Evolutionary conservation across 2,329 filamentous ascomycete genomes (phyloP), one percentile per base, ranked within the genome.

Genomic region (Aspergillus flavus): DNA sequence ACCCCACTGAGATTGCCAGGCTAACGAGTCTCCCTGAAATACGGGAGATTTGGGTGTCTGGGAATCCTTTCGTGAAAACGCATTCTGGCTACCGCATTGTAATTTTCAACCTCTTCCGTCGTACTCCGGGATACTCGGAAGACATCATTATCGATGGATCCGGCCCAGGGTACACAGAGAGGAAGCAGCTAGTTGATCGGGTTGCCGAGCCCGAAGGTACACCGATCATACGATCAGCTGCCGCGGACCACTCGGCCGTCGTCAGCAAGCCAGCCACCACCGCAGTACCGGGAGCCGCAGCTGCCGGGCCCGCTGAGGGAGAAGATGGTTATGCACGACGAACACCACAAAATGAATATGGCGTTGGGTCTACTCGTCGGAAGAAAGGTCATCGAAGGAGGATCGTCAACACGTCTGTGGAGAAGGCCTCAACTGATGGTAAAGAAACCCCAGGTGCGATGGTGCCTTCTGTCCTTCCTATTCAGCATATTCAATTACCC

Each of bases 61-160:
- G 93, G 26, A 99, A 99, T 72, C 92, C 94, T 0, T 97, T 98
- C 72, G 91, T 91, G 50, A 92, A 91, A 70, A 94, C 93, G 1
- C 92, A 97, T 75, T 85, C 89, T 63, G 89, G 91, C 70, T 96
- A 97, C 75, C 89, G 95, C 56, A 85, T 96, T 67, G 91, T 89
- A 23, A 96, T 98, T 66, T 97, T 99, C 87, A 99, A 98, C 72
- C 84, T 98, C 2, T 99, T 99, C 83, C 88, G 95, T 66, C 89
- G 88, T 63, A 93, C 92, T 0, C 92, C 94, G 12, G 95, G 95
- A 6, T 96, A 95, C 73, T 91, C 89, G 0, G 92, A 97, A 68
- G 95, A 99, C 73, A 89, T 98, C 64, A 83, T 93, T 53, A 94
- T 99, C 70, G 95, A 99, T 75, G 89, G 91, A 2, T 87, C 87